A percentile compares a stretch with the other conserved stretches of the same genome.
phyloP scores from a whole-genome alignment of 164 flowering plant genomes.

The Vitis vinifera region ASM3070453v1 NC_081811.1:23002501-23003000 shows the following conservation, averaged over 20 bases:
- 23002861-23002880: slow-evolving; percentile 19
- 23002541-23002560: slow-evolving; percentile 12
- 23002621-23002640: slow-evolving; percentile 24
- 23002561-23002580: slow-evolving; percentile 19
- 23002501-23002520: slow-evolving; percentile 5
- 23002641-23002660: slow-evolving; percentile 23
- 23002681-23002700: slow-evolving; percentile 28
- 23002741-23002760: no score
- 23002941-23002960: slow-evolving; percentile 11
- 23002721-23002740: no score
- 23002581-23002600: slow-evolving; percentile 27
- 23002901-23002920: slow-evolving; percentile 29
- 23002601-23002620: slow-evolving; percentile 20
- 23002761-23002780: no score
- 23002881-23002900: slow-evolving; percentile 3
- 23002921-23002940: slow-evolving; percentile 15
- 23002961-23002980: slow-evolving; percentile 15
- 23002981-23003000: slow-evolving; percentile 22
- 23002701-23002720: no score
- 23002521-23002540: slow-evolving; percentile 24
- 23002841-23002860: slow-evolving; percentile 16
- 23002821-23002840: slow-evolving; percentile 15
- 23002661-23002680: slow-evolving; percentile 7
- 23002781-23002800: slow-evolving; percentile 26
- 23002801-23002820: slow-evolving; percentile 20